Evolutionary conservation across 495 filamentous ascomycete genomes (phyloP).

Genomic region (Trichoderma gamsii): DNA sequence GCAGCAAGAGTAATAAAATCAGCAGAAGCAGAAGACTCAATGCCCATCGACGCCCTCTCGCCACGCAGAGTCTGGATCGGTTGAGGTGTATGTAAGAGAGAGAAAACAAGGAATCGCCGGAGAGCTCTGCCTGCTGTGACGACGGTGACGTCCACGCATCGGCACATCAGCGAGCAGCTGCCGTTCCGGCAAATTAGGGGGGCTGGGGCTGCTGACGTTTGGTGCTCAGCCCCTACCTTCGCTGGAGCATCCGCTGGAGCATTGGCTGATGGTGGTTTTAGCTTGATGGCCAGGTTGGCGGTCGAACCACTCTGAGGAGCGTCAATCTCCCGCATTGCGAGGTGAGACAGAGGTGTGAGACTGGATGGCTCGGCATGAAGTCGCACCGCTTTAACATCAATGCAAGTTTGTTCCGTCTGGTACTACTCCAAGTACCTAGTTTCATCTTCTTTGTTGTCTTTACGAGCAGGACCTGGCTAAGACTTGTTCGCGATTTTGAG

Average conservation of each 20-base stretch:
- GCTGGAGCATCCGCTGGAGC: background rate
- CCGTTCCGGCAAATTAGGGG: slow-evolving; percentile 4
- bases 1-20: background rate
- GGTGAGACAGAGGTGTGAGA: too few relatives aligned
- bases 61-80: background rate
- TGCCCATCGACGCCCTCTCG: background rate
- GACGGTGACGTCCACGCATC: background rate
- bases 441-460: too few relatives aligned
- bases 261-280: background rate
- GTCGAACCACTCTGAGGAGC: background rate
- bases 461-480: too few relatives aligned
- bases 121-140: background rate
- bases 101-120: background rate
- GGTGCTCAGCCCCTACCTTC: background rate
- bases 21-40: background rate
- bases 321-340: background rate
- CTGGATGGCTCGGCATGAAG: too few relatives aligned
- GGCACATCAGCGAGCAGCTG: background rate
- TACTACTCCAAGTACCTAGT: too few relatives aligned
- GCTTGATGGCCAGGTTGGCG: background rate
- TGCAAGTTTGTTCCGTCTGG: too few relatives aligned
- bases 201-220: slow-evolving; percentile 11
- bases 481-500: too few relatives aligned
- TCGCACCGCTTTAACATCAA: too few relatives aligned
- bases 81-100: background rate